phyloP scores from a whole-genome alignment of 768 basidiomycete species.

The Chalciporus sphaerocephalus region DNA sequence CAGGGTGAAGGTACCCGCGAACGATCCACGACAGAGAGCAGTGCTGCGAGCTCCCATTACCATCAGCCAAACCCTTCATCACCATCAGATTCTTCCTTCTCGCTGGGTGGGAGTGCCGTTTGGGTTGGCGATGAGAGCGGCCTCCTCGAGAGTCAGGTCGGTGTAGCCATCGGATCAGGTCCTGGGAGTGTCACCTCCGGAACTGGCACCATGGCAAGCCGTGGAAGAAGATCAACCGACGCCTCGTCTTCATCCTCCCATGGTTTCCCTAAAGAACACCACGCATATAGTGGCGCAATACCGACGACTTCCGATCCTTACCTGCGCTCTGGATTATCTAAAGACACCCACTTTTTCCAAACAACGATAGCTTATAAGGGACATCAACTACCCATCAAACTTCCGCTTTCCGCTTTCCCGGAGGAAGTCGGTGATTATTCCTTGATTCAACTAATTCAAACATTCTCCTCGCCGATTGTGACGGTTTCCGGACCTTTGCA shows the following conservation, averaged over 20 bases:
- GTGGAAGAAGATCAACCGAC: constrained; percentile 64
- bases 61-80: constrained; percentile 41
- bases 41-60: constrained; percentile 29
- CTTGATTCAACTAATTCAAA: constrained; percentile 82
- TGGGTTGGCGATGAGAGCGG: constrained; percentile 79
- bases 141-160: constrained; percentile 41
- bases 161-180: constrained; percentile 38
- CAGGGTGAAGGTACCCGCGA: constrained; percentile 32
- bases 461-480: constrained; percentile 61
- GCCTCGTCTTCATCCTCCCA: constrained; percentile 64
- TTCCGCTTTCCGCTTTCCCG: constrained; percentile 84
- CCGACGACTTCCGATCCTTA: constrained; percentile 46
- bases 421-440: constrained; percentile 98
- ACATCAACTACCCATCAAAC: constrained; percentile 81
- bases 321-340: constrained; percentile 47
- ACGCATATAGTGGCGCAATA: constrained; percentile 33
- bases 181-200: constrained; percentile 44
- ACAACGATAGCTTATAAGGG: constrained; percentile 81
- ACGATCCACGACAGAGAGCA: constrained; percentile 40
- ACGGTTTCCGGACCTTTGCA: constrained; percentile 72
- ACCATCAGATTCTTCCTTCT: constrained; percentile 70
- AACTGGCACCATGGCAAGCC: constrained; percentile 41
- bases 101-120: constrained; percentile 74
- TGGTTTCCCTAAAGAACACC: constrained; percentile 40
- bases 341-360: constrained; percentile 94